Conservation (phyloP, 2,329 filamentous ascomycete species). For the Phaeosphaeria sp. region DNA sequence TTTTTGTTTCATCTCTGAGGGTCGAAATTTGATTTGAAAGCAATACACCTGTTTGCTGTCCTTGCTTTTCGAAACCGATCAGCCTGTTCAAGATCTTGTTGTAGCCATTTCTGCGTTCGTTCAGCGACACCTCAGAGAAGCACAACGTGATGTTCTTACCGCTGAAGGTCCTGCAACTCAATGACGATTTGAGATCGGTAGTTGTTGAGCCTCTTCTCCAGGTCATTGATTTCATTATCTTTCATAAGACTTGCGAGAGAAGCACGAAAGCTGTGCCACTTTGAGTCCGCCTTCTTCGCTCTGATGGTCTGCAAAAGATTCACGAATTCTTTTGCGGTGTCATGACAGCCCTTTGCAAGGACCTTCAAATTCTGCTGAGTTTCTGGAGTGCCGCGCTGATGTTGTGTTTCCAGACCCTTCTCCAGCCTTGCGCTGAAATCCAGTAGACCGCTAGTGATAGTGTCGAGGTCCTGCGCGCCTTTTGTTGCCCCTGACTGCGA, state of each 20-base stretch:
- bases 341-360: neutral
- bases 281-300: constrained; percentile 4
- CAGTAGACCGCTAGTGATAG: neutral
- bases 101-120: neutral
- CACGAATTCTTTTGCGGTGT: neutral
- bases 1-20: neutral
- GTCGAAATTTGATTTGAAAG: neutral
- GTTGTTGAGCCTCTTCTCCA: constrained; percentile 8
- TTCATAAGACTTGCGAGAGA: constrained; percentile 8
- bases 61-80: neutral
- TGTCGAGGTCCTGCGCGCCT: neutral
- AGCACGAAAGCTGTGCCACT: constrained; percentile 8
- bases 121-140: neutral
- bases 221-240: constrained; percentile 1
- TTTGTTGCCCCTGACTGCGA: neutral
- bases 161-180: constrained; percentile 1
- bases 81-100: neutral
- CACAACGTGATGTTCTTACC: neutral
- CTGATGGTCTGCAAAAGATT: neutral
- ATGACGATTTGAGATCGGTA: constrained; percentile 11
- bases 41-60: neutral
- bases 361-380: neutral
- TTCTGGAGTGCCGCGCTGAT: neutral
- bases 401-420: neutral
- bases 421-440: neutral